phyloP scores from a whole-genome alignment of 164 flowering plant genomes.

The Brasenia schreberi region DNA sequence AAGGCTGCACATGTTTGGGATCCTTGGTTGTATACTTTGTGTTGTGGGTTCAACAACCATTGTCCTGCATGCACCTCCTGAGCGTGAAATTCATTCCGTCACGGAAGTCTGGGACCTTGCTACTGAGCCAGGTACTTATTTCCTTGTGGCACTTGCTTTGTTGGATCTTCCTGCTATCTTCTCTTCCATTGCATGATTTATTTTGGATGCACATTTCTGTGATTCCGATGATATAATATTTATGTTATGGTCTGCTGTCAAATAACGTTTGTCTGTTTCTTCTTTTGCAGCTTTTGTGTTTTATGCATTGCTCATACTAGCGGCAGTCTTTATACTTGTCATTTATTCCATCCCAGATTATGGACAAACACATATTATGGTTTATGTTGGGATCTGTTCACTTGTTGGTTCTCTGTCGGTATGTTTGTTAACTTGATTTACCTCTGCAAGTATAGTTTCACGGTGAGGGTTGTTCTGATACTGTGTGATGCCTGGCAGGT shows the following conservation, averaged over 20 bases:
- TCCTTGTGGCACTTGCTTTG: neutral
- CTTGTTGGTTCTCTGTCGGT: conserved; percentile 74
- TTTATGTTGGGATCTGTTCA: conserved; percentile 73
- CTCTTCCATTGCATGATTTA: neutral
- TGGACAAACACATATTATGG: conserved; percentile 77
- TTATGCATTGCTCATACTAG: conserved; percentile 47
- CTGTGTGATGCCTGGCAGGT: conserved; percentile 25
- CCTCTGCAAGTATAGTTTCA: conserved; percentile 1
- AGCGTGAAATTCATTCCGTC: conserved; percentile 70
- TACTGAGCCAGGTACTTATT: conserved; percentile 66
- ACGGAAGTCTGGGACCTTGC: conserved; percentile 89
- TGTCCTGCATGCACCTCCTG: conserved; percentile 91
- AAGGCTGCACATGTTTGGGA: conserved; percentile 72
- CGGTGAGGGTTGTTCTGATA: neutral
- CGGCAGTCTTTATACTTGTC: conserved; percentile 38
- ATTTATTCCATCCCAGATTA: conserved; percentile 46
- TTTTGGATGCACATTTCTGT: neutral
- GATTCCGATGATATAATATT: neutral
- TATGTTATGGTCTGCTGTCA: conserved; percentile 1
- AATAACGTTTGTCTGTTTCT: conserved; percentile 5
- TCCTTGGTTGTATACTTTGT: conserved; percentile 82
- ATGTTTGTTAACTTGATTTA: conserved; percentile 9
- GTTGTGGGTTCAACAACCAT: conserved; percentile 92
- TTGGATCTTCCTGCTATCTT: neutral
- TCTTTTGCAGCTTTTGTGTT: conserved; percentile 54